These are phyloP conservation scores for Sphagnurus paluster DNA, from an alignment of 1,284 basidiomycete genomes.

Conservation along the genomic window DNA sequence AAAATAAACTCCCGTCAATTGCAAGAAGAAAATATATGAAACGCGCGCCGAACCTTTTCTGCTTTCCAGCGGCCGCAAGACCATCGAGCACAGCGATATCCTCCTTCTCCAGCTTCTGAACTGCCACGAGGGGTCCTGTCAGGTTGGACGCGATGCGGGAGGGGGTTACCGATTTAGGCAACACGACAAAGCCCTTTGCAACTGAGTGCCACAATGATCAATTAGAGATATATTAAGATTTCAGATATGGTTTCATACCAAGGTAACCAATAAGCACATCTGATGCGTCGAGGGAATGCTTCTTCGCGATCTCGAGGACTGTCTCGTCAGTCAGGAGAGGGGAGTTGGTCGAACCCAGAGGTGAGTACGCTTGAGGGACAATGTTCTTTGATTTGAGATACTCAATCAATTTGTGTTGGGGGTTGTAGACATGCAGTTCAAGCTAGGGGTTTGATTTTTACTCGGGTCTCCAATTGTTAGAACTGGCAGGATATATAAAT, in stretches of 20 bases:
- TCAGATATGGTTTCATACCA: too few species aligned
- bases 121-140: slow-evolving; percentile 49
- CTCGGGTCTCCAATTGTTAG: not conserved
- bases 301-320: slow-evolving; percentile 63
- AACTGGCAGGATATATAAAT: slow-evolving; percentile 15
- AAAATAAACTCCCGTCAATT: too few species aligned
- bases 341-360: slow-evolving; percentile 73
- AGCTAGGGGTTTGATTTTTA: slow-evolving; percentile 38
- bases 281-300: slow-evolving; percentile 56
- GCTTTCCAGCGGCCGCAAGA: slow-evolving; percentile 71
- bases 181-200: slow-evolving; percentile 65
- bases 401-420: slow-evolving; percentile 68
- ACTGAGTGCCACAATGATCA: too few species aligned
- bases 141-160: slow-evolving; percentile 74
- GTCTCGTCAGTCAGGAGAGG: slow-evolving; percentile 73
- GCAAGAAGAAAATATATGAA: not conserved
- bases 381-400: slow-evolving; percentile 75
- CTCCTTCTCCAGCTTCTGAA: slow-evolving; percentile 52
- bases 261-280: slow-evolving; percentile 73
- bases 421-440: slow-evolving; percentile 78
- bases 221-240: too few species aligned
- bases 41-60: slow-evolving; percentile 50
- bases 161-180: slow-evolving; percentile 79
- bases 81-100: slow-evolving; percentile 61
- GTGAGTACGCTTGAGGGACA: slow-evolving; percentile 80